Evolutionary conservation across 306 rosid genomes (phyloP), one percentile per base, ranked within the genome.

Genomic region (Betula pendula): DNA sequence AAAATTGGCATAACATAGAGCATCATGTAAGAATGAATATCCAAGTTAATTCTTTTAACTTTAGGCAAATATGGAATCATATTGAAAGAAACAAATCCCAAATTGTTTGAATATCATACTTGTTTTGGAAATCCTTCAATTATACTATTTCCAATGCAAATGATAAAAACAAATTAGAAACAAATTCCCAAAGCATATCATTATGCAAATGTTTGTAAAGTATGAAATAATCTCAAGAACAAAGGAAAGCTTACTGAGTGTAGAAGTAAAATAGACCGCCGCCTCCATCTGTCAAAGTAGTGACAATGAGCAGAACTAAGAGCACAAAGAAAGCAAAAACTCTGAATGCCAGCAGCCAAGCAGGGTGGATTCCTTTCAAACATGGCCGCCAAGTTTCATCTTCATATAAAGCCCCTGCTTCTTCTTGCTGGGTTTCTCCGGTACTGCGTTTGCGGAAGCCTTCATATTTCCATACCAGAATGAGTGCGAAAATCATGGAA

Each of bases 341-440:
- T 89, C 99, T 84, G 73, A 91, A 96, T 42, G 84, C 92, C 75
- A 96, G 83, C 3, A 96, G 77, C 99, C 98, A 96, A 35, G 89
- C 93, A 17, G 99, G 99, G 77, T 92, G 99, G 55, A 96, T 86
- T 59, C 90, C 95, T 77, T 88, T 92, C 14, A 96, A 79, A 68
- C 99, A 92, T 50, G 99, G 94, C 81, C 85, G 87, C 99, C 98
- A 96, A n/a, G 92, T 89, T 73, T 96, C 98, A 82, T 92, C 98
- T 27, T 91, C 98, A 68, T 85, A 92, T 85, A 96, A 77, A 84
- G 75, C 65, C 35, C 87, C 84, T 31, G 87, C 51, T 13, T 65
- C 47, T 82, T 88, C 85, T 75, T 81, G 72, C 71, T 76, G 82
- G 59, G 49, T 79, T 80, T 82, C 93, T 68, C 77, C 75, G 79